Base-by-base conservation (phyloP, 2,329 filamentous ascomycete species). In the Ophiostoma populinum region DNA sequence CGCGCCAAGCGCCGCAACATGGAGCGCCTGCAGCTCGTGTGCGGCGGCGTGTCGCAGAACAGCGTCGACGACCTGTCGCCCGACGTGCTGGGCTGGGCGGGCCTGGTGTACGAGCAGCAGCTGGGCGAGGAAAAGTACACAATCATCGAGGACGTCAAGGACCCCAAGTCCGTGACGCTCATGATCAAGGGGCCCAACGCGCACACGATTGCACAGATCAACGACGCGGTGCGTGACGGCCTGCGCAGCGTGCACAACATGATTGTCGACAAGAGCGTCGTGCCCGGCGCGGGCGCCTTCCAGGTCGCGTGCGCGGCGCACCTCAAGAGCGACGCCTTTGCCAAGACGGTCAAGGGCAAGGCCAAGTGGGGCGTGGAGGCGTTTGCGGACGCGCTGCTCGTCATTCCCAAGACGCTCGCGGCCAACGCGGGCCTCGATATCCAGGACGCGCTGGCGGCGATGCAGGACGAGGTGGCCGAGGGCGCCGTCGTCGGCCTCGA, bases 91-190 rank as follows among this genome's bases (percentile, higher is more conserved):
- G 90, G 90, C 43, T 98, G 87, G 86, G 90, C 90, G 35, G 90
- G 90, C 36, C 70, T 82, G 32, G 90, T 98, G 39, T 95, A 98
- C 55, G 90, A 98, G 63, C 87, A 98, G 58, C 82, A 87, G 47
- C 68, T 98, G 8, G 90, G 90, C 42, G 90, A 98, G 65, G 90
- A 98, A 66, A 98, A 98, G 65, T 98, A 82, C 63, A 98, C 90
- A 6, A 98, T 98, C 54, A 70, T 98, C 42, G 90, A 98, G 59
- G 90, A 98, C 48, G 90, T 98, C 50, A 95, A 94, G 67, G 85
- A 95, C 42, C 82, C 90, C 42, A 98, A 98, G 65, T 94, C 87
- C 2, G 90, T 98, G 31, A 98, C 90, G 12, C 66, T 98, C 21
- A 68, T 98, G 50, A 95, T 98, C 67, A 98, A 95, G 67, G 90